Evolutionary conservation across 2,329 filamentous ascomycete genomes (phyloP).

Genomic region (Didymella pinodella): DNA sequence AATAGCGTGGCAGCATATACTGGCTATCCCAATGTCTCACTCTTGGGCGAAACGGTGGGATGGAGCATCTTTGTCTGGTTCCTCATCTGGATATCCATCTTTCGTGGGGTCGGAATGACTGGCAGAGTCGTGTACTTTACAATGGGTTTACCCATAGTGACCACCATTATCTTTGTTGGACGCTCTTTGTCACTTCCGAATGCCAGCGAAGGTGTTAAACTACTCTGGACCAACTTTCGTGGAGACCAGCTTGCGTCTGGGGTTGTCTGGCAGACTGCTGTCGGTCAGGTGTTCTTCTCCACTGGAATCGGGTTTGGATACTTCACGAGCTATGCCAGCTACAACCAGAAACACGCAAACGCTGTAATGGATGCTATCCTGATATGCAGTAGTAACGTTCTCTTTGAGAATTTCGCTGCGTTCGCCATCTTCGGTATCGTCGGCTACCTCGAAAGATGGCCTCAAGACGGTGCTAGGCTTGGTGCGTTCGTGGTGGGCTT

Average conservation of each 20-base stretch:
- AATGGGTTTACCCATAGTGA: slow-evolving; percentile 67
- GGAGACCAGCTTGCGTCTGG: slow-evolving; percentile 60
- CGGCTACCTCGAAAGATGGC: slow-evolving; percentile 57
- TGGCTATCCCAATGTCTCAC: slow-evolving; percentile 55
- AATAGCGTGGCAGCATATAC: slow-evolving; percentile 55
- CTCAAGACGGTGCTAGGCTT: slow-evolving; percentile 55
- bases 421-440: slow-evolving; percentile 65
- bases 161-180: slow-evolving; percentile 65
- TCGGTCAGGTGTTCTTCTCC: slow-evolving; percentile 68
- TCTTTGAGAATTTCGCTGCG: slow-evolving; percentile 64
- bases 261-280: slow-evolving; percentile 66
- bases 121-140: slow-evolving; percentile 68
- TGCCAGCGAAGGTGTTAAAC: slow-evolving; percentile 60
- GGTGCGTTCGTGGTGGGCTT: slow-evolving; percentile 67
- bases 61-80: slow-evolving; percentile 68
- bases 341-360: slow-evolving; percentile 65
- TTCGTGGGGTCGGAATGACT: slow-evolving; percentile 65
- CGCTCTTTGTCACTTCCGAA: slow-evolving; percentile 63
- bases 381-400: slow-evolving; percentile 63
- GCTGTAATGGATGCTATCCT: slow-evolving; percentile 67
- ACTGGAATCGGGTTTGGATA: slow-evolving; percentile 65
- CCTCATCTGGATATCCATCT: slow-evolving; percentile 66
- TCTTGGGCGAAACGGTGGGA: slow-evolving; percentile 65
- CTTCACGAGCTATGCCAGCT: slow-evolving; percentile 66
- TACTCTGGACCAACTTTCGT: slow-evolving; percentile 60